These are phyloP conservation scores for Alternaria hordeiaustralica DNA, from an alignment of 2,329 filamentous ascomycete genomes.

Conservation along the genomic window DNA sequence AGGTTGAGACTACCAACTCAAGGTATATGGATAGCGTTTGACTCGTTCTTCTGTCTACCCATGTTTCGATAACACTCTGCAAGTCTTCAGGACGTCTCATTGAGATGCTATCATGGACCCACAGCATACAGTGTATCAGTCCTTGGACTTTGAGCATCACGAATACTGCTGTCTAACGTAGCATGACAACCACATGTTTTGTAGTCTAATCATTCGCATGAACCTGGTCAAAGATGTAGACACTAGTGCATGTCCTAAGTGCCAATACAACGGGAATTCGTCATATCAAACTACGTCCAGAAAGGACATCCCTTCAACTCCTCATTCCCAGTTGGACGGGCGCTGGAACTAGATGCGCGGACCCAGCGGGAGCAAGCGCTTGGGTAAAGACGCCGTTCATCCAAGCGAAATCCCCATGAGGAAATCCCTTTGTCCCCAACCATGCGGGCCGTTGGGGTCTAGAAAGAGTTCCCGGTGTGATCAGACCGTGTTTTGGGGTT, in stretches of 20 bases:
- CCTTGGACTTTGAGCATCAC: neutral
- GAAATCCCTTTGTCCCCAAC: neutral
- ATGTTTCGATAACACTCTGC: rapidly evolving
- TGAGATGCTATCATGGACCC: neutral
- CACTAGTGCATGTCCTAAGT: neutral
- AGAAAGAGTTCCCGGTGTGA: neutral
- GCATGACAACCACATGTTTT: neutral
- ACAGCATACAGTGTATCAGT: rapidly evolving
- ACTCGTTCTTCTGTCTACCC: neutral
- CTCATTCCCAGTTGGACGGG: neutral
- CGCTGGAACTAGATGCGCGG: neutral
- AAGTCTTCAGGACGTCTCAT: neutral
- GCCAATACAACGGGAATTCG: neutral
- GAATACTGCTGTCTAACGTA: neutral
- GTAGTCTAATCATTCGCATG: neutral
- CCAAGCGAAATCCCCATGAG: neutral
- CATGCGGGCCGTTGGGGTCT: neutral
- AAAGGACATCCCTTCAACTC: neutral
- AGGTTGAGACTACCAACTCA: neutral
- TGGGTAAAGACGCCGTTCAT: neutral
- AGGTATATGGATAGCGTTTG: neutral
- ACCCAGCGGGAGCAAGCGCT: conserved; percentile 1
- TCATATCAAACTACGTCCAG: neutral
- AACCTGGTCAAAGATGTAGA: neutral
- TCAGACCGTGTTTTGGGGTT: neutral